phyloP scores from a whole-genome alignment of 2,329 filamentous ascomycete species.

The Neofusicoccum umdonicola region DNA sequence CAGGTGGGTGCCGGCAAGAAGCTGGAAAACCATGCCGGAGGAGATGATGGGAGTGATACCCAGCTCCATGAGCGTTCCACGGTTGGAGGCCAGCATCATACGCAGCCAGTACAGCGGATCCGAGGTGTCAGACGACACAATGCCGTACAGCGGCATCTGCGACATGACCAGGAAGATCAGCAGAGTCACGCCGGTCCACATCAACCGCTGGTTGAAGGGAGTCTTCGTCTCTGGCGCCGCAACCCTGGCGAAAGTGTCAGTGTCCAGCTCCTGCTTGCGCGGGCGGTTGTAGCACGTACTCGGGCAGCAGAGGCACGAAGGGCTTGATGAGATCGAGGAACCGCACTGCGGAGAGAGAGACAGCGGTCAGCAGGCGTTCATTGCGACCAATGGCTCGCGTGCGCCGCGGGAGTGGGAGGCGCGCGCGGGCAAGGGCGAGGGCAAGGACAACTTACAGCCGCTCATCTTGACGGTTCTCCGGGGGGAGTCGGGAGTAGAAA shows the following conservation, averaged over 20 bases:
- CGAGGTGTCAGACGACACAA: constrained; percentile 92
- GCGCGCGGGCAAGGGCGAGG: constrained; percentile 22
- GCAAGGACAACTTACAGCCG: constrained; percentile 52
- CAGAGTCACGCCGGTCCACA: constrained; percentile 66
- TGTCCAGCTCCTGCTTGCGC: neutral
- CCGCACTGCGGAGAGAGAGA: constrained; percentile 63
- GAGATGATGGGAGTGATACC: constrained; percentile 98
- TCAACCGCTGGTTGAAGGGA: constrained; percentile 82
- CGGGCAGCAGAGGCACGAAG: constrained; percentile 98
- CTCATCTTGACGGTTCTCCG: constrained; percentile 53
- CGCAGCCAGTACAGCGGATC: constrained; percentile 99
- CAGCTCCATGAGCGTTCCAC: constrained; percentile 92
- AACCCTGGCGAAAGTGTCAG: constrained; percentile 14
- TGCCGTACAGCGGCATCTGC: constrained; percentile 95
- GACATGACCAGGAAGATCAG: constrained; percentile 99
- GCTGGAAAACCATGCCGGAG: constrained; percentile 99
- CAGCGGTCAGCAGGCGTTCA: constrained; percentile 25
- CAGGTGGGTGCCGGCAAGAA: constrained; percentile 97
- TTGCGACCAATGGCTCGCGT: constrained; percentile 14
- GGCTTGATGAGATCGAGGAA: constrained; percentile 99
- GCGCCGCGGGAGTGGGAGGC: neutral
- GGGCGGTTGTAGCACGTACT: constrained; percentile 58
- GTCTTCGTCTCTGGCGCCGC: constrained; percentile 97
- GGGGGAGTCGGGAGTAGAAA: constrained; percentile 29
- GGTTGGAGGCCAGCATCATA: constrained; percentile 99